Conservation (phyloP, 257 asterid species). For the Thymus mandschuricus region DNA sequence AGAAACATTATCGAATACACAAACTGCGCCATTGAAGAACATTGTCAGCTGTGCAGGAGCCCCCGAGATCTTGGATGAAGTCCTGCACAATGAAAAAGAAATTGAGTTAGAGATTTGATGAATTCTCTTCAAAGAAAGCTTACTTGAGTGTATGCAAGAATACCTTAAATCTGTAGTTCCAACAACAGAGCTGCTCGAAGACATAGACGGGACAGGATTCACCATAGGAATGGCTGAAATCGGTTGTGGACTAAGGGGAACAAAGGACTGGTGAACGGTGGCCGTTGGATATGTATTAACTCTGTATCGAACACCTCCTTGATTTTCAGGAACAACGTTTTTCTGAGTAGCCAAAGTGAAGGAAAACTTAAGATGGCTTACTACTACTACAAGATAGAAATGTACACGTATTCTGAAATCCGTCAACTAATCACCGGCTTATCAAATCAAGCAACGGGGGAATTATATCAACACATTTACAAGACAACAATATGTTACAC, state of each 20-base stretch:
- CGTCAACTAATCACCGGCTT: no score
- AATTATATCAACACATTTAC: not conserved
- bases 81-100: conserved; percentile 41
- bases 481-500: not conserved
- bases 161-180: conserved; percentile 77
- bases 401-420: not conserved
- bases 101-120: conserved; percentile 15
- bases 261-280: conserved; percentile 24
- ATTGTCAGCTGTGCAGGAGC: conserved; percentile 80
- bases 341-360: conserved; percentile 42
- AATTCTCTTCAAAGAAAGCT: not conserved
- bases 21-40: conserved; percentile 81
- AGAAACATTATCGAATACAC: conserved; percentile 71
- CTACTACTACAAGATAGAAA: not conserved
- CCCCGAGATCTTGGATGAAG: conserved; percentile 39
- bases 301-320: conserved; percentile 47
- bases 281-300: conserved; percentile 43
- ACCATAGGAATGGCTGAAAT: conserved; percentile 36
- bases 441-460: not conserved
- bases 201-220: conserved; percentile 38
- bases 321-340: conserved; percentile 44
- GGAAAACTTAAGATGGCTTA: not conserved
- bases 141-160: not conserved
- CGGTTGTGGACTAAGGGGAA: conserved; percentile 40
- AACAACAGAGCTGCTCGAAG: conserved; percentile 43